Percentiles rank a stretch among this genome's conserved stretches.
Conservation (phyloP, 305 asterid species). For the Stenogyne calaminthoides region DNA sequence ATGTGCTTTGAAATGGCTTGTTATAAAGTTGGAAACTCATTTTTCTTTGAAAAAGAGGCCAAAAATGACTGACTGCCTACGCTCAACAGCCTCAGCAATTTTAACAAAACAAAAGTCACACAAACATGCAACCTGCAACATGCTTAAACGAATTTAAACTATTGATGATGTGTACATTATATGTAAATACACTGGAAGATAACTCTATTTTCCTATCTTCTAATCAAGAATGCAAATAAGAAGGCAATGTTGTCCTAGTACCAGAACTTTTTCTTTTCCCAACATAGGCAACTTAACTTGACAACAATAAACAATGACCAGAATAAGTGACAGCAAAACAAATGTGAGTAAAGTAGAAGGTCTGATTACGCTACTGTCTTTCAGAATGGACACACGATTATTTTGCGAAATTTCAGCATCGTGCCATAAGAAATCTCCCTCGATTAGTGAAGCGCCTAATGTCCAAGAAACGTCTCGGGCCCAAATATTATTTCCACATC, state of each 20-base stretch:
- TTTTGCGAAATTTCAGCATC: conserved; percentile 22
- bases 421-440: conserved; percentile 62
- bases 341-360: conserved; percentile 53
- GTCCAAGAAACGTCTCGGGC: conserved; percentile 85
- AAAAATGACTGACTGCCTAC: too few species aligned
- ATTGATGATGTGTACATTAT: too few species aligned
- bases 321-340: conserved; percentile 43
- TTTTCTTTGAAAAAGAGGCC: too few species aligned
- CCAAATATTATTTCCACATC: conserved; percentile 63
- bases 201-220: not conserved
- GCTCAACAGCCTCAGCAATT: too few species aligned
- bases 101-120: too few species aligned
- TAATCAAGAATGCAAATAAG: conserved; percentile 38
- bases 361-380: conserved; percentile 29
- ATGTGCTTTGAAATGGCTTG: too few species aligned
- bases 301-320: conserved; percentile 52
- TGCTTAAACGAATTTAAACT: too few species aligned
- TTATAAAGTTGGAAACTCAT: too few species aligned
- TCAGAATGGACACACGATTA: conserved; percentile 29
- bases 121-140: too few species aligned
- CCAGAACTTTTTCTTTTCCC: conserved; percentile 43
- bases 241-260: conserved; percentile 51
- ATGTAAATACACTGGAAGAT: conserved; percentile 16
- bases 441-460: conserved; percentile 74
- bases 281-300: conserved; percentile 69